Percentiles rank a stretch among this genome's conserved stretches.
Conservation (phyloP, 176 grass and related monocot species). For the Cenchrus americanus region DNA sequence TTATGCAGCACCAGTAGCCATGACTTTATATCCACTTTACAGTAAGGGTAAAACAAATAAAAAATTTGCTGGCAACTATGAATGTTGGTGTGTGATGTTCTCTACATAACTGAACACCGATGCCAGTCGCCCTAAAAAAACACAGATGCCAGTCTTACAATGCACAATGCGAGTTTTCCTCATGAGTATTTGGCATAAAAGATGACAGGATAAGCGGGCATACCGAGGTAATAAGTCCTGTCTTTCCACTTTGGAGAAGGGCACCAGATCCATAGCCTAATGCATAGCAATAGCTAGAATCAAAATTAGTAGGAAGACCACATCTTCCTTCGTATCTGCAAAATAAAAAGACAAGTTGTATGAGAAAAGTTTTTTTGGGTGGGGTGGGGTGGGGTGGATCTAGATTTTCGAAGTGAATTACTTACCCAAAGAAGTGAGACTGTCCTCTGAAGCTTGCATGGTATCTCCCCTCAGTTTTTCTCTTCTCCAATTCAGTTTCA, state of each 20-base stretch:
- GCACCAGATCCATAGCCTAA: conserved; percentile 87
- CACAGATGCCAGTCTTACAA: neutral
- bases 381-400: too few species aligned
- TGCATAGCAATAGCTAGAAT: conserved; percentile 91
- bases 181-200: conserved; percentile 21
- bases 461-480: conserved; percentile 81
- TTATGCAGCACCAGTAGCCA: neutral
- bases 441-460: conserved; percentile 80
- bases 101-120: neutral
- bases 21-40: neutral
- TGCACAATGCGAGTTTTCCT: neutral
- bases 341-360: conserved; percentile 22
- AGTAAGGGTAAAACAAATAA: neutral
- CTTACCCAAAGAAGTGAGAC: conserved; percentile 99
- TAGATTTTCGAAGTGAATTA: neutral
- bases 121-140: neutral
- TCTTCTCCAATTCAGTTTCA: conserved; percentile 96
- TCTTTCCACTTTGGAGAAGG: conserved; percentile 81
- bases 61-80: neutral
- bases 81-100: neutral
- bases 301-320: conserved; percentile 95
- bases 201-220: conserved; percentile 32
- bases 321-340: conserved; percentile 97
- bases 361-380: neutral
- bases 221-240: conserved; percentile 96